These are phyloP conservation scores for Colletotrichum cuscutae DNA, from an alignment of 2,329 filamentous ascomycete genomes.

Conservation along the genomic window DNA sequence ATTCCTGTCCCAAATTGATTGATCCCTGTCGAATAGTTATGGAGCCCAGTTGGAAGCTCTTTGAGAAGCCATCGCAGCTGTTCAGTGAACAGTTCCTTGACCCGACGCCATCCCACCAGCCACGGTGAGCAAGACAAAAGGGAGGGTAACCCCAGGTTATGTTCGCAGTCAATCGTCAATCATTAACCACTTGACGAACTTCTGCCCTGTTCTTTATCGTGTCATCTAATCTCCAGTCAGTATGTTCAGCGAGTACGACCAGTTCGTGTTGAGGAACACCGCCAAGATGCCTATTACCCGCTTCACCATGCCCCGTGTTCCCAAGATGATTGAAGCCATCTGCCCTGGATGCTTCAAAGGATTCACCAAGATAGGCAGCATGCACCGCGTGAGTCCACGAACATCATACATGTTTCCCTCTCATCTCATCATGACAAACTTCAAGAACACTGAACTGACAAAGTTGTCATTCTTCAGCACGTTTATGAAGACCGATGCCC, in stretches of 20 bases:
- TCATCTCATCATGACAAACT: neutral
- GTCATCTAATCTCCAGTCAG: neutral
- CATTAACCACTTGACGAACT: neutral
- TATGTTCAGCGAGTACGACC: neutral
- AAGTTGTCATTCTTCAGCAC: neutral
- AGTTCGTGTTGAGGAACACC: neutral
- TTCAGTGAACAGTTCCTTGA: neutral
- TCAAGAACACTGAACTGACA: neutral
- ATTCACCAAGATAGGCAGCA: slow-evolving; percentile 23
- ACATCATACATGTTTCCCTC: too few species aligned
- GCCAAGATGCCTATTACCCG: neutral
- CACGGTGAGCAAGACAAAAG: neutral
- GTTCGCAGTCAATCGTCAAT: neutral
- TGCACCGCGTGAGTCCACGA: slow-evolving; percentile 15
- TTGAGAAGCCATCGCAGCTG: neutral
- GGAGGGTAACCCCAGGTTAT: neutral
- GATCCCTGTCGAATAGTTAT: neutral
- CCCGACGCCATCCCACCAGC: neutral
- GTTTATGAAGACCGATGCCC: slow-evolving; percentile 22
- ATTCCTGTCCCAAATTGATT: neutral
- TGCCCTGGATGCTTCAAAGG: slow-evolving; percentile 22
- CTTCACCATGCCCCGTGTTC: neutral
- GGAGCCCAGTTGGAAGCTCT: neutral
- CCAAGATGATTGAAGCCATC: slow-evolving; percentile 21
- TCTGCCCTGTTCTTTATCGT: neutral